phyloP scores from a whole-genome alignment of 2,329 filamentous ascomycete species.

The Cadophora malorum region DNA sequence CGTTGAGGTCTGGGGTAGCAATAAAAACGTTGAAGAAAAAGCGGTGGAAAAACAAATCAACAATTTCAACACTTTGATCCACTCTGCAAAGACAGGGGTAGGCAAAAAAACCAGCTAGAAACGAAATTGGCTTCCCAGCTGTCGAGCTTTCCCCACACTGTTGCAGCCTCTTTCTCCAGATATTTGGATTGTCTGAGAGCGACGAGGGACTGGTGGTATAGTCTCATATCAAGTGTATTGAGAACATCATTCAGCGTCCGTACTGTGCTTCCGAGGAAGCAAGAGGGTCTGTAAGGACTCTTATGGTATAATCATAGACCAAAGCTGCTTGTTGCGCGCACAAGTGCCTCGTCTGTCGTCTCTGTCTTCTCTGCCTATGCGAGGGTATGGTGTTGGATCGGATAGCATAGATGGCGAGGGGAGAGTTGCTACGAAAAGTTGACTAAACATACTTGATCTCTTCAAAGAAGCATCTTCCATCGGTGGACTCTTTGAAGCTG shows the following conservation, averaged over 20 bases:
- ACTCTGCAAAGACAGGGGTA: neutral
- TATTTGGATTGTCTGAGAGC: neutral
- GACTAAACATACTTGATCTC: slow-evolving; percentile 71
- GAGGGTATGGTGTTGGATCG: neutral
- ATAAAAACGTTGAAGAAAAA: slow-evolving; percentile 15
- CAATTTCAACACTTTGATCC: slow-evolving; percentile 11
- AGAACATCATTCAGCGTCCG: slow-evolving; percentile 47
- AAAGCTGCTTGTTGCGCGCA: slow-evolving; percentile 16
- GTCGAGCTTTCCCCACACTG: slow-evolving; percentile 20
- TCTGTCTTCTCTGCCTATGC: neutral
- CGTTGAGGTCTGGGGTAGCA: slow-evolving; percentile 13
- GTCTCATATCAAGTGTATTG: slow-evolving; percentile 71
- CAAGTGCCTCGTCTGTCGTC: neutral
- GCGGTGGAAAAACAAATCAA: slow-evolving; percentile 11
- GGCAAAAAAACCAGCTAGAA: slow-evolving; percentile 8
- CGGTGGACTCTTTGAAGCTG: slow-evolving; percentile 68
- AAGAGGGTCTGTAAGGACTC: slow-evolving; percentile 45
- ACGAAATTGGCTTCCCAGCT: neutral
- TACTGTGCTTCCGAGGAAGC: slow-evolving; percentile 31
- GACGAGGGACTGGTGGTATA: slow-evolving; percentile 27
- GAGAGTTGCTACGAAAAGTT: neutral
- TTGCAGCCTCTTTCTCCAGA: slow-evolving; percentile 8
- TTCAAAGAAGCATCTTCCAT: slow-evolving; percentile 69
- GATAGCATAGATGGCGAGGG: neutral
- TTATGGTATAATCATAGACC: slow-evolving; percentile 45